phyloP scores from a whole-genome alignment of 2,329 filamentous ascomycete species.

The Fonsecaea erecta region DNA sequence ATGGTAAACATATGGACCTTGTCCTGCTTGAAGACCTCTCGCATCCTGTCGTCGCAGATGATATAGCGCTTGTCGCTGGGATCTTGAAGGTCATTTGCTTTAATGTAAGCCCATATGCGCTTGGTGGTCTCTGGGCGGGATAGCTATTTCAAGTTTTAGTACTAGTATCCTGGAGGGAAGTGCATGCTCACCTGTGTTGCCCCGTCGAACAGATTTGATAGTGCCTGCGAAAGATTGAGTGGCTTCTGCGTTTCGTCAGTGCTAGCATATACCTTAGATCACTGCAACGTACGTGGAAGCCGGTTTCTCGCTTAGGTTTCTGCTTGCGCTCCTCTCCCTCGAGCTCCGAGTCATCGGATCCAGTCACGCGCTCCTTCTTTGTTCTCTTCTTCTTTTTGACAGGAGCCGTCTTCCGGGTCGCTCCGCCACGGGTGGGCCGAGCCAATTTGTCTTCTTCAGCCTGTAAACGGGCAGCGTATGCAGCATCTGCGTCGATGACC shows the following conservation, averaged over 20 bases:
- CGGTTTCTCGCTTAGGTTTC: conserved; percentile 76
- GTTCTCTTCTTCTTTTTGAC: conserved; percentile 65
- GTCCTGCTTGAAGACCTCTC: conserved; percentile 87
- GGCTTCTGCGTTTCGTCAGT: conserved; percentile 46
- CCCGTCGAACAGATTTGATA: conserved; percentile 51
- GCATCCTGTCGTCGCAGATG: conserved; percentile 86
- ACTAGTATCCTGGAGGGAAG: conserved; percentile 7
- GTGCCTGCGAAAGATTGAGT: conserved; percentile 51
- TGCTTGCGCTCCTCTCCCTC: conserved; percentile 65
- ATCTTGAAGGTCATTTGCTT: conserved; percentile 84
- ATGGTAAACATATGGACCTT: conserved; percentile 99
- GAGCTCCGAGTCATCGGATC: conserved; percentile 74
- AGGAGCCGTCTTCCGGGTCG: conserved; percentile 60
- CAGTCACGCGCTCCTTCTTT: conserved; percentile 56
- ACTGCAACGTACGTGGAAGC: conserved; percentile 72
- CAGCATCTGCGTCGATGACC: conserved; percentile 78
- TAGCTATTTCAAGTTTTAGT: conserved; percentile 59
- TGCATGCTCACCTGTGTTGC: conserved; percentile 49
- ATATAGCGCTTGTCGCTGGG: conserved; percentile 92
- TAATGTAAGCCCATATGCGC: conserved; percentile 95
- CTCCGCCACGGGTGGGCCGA: conserved; percentile 76
- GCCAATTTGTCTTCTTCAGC: conserved; percentile 84
- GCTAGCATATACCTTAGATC: conserved; percentile 11
- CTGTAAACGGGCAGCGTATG: conserved; percentile 84
- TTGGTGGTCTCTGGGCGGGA: conserved; percentile 96